Base-by-base conservation (phyloP, 257 asterid genomes). In the Solanum virginianum region DNA sequence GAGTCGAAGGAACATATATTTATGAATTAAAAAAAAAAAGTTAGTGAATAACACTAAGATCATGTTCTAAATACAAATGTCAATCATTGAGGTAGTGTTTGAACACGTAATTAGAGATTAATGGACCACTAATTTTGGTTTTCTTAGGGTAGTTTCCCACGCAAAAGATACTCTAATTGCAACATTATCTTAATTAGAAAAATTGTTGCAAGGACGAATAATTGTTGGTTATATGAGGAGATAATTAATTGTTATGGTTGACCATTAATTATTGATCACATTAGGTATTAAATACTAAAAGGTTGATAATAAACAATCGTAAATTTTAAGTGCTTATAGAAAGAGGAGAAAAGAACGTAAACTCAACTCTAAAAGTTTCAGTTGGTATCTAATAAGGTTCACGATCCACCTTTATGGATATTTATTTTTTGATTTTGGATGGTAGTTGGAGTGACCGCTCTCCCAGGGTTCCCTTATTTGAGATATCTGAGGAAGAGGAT, bases 81-180 rank as follows among this genome's bases (percentile, higher is more conserved):
- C 90, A 32, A 72, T 87, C 86, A 63, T 55, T 80, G 54, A 71
- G 63, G 72, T 15, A 77, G 60, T 1, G 65, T 77, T 77, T 77
- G 60, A 75, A 66, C 82, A 86, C 54, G 69, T 62, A 83, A 84
- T 80, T 24, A 59, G 57, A 56, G 54, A 85, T 16, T 20, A 85
- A 85, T 88, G 87, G 91, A 80, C 87, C 87, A 88, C 53, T 43
- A 72, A 74, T 71, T 36, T 36, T 85, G 74, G 49, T 86, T 91
- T 29, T 87, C 92, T 89, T 90, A 85, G 47, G 59, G 83, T 75
- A 85, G 85, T 89, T 89, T 91, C 90, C 77, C 91, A 88, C 92
- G 93, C 95, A 90, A 90, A 87, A 88, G 91, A 88, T 90, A 56
- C 85, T 54, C 81, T 45, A 15, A 17, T 65, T 57, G 83, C 57